Evolutionary conservation across 257 asterid genomes (phyloP).

Genomic region (Nicotiana noctiflora): DNA sequence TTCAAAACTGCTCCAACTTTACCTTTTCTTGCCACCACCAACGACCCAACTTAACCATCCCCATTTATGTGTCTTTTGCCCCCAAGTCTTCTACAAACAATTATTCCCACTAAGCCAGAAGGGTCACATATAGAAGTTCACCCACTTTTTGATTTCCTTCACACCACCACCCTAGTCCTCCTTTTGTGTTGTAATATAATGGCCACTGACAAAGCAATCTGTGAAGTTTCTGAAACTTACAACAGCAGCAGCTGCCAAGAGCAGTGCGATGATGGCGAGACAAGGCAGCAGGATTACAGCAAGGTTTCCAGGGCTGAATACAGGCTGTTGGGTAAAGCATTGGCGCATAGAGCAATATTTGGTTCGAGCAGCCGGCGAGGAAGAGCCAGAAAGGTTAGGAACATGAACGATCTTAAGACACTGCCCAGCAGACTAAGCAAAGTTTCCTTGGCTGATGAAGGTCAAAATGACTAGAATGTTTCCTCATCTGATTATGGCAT

Average conservation of each 20-base stretch:
- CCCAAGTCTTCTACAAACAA: background rate
- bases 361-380: slow-evolving; percentile 20
- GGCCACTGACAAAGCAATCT: slow-evolving; percentile 29
- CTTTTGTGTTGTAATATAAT: slow-evolving; percentile 13
- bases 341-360: slow-evolving; percentile 43
- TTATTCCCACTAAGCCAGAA: background rate
- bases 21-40: slow-evolving; percentile 26
- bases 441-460: slow-evolving; percentile 46
- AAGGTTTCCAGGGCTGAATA: slow-evolving; percentile 15
- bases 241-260: slow-evolving; percentile 11
- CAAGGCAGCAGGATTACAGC: background rate
- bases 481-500: background rate
- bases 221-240: slow-evolving; percentile 19
- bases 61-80: slow-evolving; percentile 5
- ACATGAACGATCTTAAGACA: slow-evolving; percentile 16
- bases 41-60: slow-evolving; percentile 15
- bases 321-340: slow-evolving; percentile 25
- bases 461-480: slow-evolving; percentile 8
- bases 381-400: slow-evolving; percentile 28
- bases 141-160: background rate
- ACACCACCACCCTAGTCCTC: background rate
- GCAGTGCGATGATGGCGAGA: slow-evolving; percentile 10
- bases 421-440: slow-evolving; percentile 48
- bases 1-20: slow-evolving; percentile 31
- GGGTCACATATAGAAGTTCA: background rate